Evolutionary conservation across 345 rosid species (phyloP).

Genomic region (Eucalyptus microcorys): DNA sequence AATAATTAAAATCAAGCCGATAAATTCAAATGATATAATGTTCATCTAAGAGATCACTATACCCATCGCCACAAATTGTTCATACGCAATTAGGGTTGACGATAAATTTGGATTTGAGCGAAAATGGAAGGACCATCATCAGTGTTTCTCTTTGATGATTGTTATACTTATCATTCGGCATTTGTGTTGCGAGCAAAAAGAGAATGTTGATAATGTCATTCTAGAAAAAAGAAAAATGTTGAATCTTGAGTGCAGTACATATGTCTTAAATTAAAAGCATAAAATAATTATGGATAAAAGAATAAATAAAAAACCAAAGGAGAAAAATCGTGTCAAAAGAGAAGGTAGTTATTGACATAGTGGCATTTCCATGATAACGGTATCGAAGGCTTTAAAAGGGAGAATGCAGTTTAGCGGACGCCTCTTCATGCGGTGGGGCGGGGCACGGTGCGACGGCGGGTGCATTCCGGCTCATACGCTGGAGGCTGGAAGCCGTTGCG

Average conservation of each 20-base stretch:
- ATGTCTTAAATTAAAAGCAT: too few species aligned
- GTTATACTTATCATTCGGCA: background rate
- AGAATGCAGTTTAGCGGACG: background rate
- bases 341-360: background rate
- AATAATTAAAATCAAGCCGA: background rate
- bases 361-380: background rate
- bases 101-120: background rate
- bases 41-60: background rate
- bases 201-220: background rate
- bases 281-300: too few species aligned
- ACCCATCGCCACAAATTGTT: background rate
- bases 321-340: too few species aligned
- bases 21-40: background rate
- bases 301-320: too few species aligned
- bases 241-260: too few species aligned
- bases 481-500: background rate
- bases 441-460: background rate
- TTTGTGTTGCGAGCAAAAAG: rapidly evolving
- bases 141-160: rapidly evolving
- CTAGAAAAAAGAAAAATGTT: too few species aligned
- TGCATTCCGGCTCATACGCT: conserved; percentile 11
- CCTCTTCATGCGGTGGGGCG: background rate
- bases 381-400: background rate
- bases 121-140: background rate
- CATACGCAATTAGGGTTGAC: background rate